Evolutionary conservation across 164 flowering plant species (phyloP).

Genomic region (Echeveria elegans): DNA sequence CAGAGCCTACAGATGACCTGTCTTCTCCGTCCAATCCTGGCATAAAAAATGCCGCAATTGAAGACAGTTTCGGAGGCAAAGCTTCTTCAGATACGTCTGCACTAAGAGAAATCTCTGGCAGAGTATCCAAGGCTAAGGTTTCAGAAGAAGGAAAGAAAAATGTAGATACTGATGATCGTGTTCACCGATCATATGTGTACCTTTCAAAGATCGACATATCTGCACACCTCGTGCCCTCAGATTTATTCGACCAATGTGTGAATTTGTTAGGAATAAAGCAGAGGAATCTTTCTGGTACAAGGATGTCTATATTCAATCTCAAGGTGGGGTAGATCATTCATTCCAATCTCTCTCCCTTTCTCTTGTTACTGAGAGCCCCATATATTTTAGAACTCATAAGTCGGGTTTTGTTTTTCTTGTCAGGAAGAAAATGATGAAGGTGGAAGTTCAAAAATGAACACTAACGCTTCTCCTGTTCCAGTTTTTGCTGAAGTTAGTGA

Average conservation of each 20-base stretch:
- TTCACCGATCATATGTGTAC: conserved; percentile 23
- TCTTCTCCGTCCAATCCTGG: conserved; percentile 21
- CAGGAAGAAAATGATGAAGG: conserved; percentile 7
- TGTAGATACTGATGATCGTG: conserved; percentile 16
- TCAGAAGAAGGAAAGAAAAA: not conserved
- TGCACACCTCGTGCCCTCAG: conserved; percentile 26
- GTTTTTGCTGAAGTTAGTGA: conserved; percentile 14
- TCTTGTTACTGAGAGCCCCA: not conserved
- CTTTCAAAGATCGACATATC: conserved; percentile 62
- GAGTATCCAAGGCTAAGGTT: conserved; percentile 18
- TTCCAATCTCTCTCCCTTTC: too few relatives aligned
- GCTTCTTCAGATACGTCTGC: conserved; percentile 13
- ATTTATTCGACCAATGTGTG: conserved; percentile 13
- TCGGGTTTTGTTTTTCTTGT: not conserved
- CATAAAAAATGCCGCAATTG: conserved; percentile 18
- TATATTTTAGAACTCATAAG: not conserved
- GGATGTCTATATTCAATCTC: not conserved
- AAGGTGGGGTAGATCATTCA: too few relatives aligned
- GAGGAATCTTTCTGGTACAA: not conserved
- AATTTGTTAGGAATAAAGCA: conserved; percentile 8
- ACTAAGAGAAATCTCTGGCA: conserved; percentile 14
- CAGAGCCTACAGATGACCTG: conserved; percentile 17
- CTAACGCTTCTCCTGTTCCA: not conserved
- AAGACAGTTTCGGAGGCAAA: conserved; percentile 16
- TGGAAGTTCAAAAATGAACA: not conserved